Conservation (phyloP, 306 rosid species). For the Prunus fruticosa region DNA sequence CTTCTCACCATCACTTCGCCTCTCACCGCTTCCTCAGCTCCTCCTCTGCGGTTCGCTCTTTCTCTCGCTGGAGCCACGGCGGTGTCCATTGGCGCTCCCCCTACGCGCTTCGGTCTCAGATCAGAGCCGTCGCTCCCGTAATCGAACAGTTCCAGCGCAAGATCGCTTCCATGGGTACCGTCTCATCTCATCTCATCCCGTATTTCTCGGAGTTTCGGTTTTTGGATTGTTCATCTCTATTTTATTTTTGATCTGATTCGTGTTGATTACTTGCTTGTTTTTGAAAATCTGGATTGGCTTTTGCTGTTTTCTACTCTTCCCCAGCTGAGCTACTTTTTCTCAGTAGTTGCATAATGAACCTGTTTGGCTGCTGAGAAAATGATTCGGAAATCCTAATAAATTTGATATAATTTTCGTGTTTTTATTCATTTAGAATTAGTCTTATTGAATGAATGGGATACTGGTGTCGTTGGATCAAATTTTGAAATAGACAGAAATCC, state of each 20-base stretch:
- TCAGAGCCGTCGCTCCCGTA: constrained; percentile 74
- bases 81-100: constrained; percentile 69
- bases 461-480: background rate
- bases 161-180: constrained; percentile 70
- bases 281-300: constrained; percentile 2
- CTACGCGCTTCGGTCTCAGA: constrained; percentile 66
- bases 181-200: constrained; percentile 17
- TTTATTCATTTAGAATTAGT: background rate
- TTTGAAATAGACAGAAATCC: background rate
- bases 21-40: constrained; percentile 36
- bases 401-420: background rate
- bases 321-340: background rate
- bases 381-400: background rate
- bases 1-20: constrained; percentile 8
- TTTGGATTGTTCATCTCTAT: background rate
- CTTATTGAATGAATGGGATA: background rate
- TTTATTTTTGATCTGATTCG: background rate
- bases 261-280: constrained; percentile 1
- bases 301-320: background rate
- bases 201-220: constrained; percentile 15
- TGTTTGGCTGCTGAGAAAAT: constrained; percentile 11
- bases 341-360: background rate
- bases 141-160: constrained; percentile 71
- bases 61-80: constrained; percentile 72
- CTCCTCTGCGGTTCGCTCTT: constrained; percentile 39